Base-by-base conservation (phyloP, 2,329 filamentous ascomycete species). In the Albophoma yamanashiensis region DNA sequence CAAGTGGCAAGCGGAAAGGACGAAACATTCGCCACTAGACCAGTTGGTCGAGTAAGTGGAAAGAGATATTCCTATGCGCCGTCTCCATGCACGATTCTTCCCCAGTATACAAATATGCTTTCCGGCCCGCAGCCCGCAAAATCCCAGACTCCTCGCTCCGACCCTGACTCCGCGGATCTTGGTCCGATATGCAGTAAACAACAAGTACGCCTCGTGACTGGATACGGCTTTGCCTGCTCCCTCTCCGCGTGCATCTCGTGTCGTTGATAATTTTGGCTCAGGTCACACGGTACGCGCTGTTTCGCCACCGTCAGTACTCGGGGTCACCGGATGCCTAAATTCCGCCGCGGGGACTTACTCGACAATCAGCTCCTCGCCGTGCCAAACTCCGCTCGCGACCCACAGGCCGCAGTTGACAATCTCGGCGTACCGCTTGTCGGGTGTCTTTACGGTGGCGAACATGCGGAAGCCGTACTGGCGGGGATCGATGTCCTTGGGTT, bases 361-460 rank as follows among this genome's bases (percentile, higher is more conserved):
- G 59, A 78, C 77, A 53, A 79, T 72, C 60, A 79, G 69, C 65
- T 79, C 75, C 27, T 76, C 71, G 59, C 70, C 74, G 59, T 73
- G 75, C 70, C 76, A 77, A 66, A 78, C 76, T 56, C 78, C 78
- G 66, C 77, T 79, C 8, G 77, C 78, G 55, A 80, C 73, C 78
- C 78, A 80, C 58, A 80, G 70, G 6, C 77, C 78, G 66, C 75
- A 79, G 66, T 81, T 81, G 31, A 81, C 73, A 60, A 75, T 75
- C 59, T 79, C 76, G 56, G 72, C 72, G 64, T 81, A 81, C 38
- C 79, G 73, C 66, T 77, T 75, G 67, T 81, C 79, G 3, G 76
- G 71, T 27, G 79, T 80, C 67, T 80, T 78, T 71, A 81, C 76
- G 22, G 76, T 78, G 61, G 78, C 74, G 60, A 78, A 79, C 65